Base-by-base conservation (phyloP, 108 stramenopile genomes). In the Seminavis robusta region DNA sequence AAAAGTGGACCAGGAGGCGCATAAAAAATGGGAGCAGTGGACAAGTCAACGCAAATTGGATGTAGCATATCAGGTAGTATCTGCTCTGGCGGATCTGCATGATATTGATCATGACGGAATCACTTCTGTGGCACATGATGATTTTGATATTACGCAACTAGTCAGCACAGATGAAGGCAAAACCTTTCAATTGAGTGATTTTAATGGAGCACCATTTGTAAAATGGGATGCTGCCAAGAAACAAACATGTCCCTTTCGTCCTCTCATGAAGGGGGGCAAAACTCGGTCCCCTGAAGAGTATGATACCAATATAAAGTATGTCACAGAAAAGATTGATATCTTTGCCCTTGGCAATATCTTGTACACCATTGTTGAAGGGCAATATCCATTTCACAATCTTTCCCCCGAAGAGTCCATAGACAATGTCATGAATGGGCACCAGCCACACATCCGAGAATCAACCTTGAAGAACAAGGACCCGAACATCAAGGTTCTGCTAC, bases 241-340 rank as follows among this genome's bases (percentile, higher is more conserved):
- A 38, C 63, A 38, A 29, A 59, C 36, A 33, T 93, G 92, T 70
- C 77, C 71, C 7, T 93, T 93, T 65, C 81, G 56, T 21, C 70
- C 84, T 11, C 77, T 80, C 1, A 69, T 87, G 30, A 74, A 78
- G 51, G 78, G 83, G 56, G 88, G 88, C 4, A 87, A 86, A 81
- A 85, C 81, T 73, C 60, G 90, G 32, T 78, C 85, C 10, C 92
- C 92, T 1, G 92, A 93, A 52, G 92, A 93, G 72, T 71, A 90
- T 77, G 68, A 79, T 28, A 55, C 72, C 21, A n/a, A n/a, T n/a
- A 47, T 57, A 17, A 52, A 62, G 23, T 43, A 46, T 31, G 34
- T 56, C 6, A 63, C 67, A 5, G 92, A 90, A 68, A 86, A 86
- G 55, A 82, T 90, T 0, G 92, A 93, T 64, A 68, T 93, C 0